Conservation (phyloP, 2,329 filamentous ascomycete species). For the Claviceps quebecensis region DNA sequence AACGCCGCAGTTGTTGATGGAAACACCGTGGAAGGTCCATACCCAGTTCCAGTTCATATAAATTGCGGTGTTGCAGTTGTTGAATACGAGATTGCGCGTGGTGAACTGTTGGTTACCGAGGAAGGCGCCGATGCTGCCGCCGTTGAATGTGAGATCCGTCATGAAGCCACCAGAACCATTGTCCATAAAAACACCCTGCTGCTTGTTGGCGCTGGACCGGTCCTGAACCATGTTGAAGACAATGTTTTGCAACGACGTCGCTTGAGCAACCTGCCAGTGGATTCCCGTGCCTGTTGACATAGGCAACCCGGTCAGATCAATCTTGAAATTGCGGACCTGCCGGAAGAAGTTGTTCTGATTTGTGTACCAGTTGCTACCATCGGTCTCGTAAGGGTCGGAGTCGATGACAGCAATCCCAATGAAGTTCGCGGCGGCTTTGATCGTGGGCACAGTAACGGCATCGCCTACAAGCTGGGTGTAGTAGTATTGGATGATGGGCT, state of each 20-base stretch:
- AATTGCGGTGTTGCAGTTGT: slow-evolving; percentile 67
- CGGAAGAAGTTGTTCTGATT: slow-evolving; percentile 81
- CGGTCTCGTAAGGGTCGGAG: slow-evolving; percentile 63
- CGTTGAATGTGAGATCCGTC: slow-evolving; percentile 71
- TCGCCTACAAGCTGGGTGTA: slow-evolving; percentile 91
- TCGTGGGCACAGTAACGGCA: slow-evolving; percentile 52
- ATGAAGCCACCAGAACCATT: slow-evolving; percentile 77
- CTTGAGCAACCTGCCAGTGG: slow-evolving; percentile 78
- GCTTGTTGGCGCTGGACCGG: slow-evolving; percentile 47
- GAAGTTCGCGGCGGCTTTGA: slow-evolving; percentile 63
- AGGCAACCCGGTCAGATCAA: slow-evolving; percentile 58
- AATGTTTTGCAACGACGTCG: slow-evolving; percentile 68
- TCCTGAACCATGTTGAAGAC: slow-evolving; percentile 65
- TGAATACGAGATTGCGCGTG: slow-evolving; percentile 69
- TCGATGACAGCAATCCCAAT: slow-evolving; percentile 80
- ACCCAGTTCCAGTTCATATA: slow-evolving; percentile 90
- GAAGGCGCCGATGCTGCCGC: slow-evolving; percentile 64
- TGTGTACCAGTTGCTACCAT: slow-evolving; percentile 59
- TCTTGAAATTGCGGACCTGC: slow-evolving; percentile 67
- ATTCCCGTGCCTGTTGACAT: slow-evolving; percentile 51
- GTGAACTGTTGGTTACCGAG: slow-evolving; percentile 83
- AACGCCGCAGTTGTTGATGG: slow-evolving; percentile 59
- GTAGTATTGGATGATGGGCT: slow-evolving; percentile 72
- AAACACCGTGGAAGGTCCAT: slow-evolving; percentile 65
- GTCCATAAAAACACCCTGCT: slow-evolving; percentile 73